These are phyloP conservation scores for Phytopythium mirpurense DNA, from an alignment of 352 stramenopile genomes.

Conservation along the genomic window DNA sequence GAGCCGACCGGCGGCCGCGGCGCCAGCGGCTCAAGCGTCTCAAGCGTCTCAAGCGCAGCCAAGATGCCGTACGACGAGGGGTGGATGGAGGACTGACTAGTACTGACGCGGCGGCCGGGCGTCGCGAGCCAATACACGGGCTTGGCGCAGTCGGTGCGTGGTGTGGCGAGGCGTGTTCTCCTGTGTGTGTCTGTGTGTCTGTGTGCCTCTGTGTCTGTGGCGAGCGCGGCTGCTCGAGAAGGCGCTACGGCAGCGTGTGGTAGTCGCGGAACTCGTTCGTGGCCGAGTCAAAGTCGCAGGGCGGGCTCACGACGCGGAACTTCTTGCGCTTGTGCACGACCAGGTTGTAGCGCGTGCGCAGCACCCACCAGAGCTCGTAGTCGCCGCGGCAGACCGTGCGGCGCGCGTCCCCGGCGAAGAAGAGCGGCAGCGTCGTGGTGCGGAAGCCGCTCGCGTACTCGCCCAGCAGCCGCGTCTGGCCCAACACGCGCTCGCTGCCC, in stretches of 20 bases:
- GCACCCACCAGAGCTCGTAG: constrained; percentile 88
- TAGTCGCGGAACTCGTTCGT: constrained; percentile 80
- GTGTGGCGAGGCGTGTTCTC: too few species aligned
- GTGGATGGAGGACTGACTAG: too few species aligned
- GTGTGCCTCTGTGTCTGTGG: neutral
- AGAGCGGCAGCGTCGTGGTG: constrained; percentile 67
- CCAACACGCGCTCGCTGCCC: constrained; percentile 56
- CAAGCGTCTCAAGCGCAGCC: too few species aligned
- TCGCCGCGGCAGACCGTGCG: constrained; percentile 63
- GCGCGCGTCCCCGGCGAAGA: constrained; percentile 53
- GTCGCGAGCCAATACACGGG: neutral
- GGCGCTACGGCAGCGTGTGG: constrained; percentile 34
- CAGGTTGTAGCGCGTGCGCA: constrained; percentile 74
- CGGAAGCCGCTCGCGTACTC: constrained; percentile 74
- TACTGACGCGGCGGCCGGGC: too few species aligned
- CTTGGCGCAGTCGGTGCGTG: neutral
- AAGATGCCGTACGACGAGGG: constrained; percentile 30
- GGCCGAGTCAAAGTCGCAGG: constrained; percentile 76
- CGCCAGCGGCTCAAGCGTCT: neutral
- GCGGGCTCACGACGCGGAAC: constrained; percentile 48
- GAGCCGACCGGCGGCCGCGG: neutral
- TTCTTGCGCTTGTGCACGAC: constrained; percentile 83
- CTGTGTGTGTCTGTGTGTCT: too few species aligned
- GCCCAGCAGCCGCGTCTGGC: constrained; percentile 58
- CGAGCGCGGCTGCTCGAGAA: neutral